Evolutionary conservation across 257 asterid species (phyloP), one percentile per base, ranked within the genome.

Genomic region (Lycium barbarum): DNA sequence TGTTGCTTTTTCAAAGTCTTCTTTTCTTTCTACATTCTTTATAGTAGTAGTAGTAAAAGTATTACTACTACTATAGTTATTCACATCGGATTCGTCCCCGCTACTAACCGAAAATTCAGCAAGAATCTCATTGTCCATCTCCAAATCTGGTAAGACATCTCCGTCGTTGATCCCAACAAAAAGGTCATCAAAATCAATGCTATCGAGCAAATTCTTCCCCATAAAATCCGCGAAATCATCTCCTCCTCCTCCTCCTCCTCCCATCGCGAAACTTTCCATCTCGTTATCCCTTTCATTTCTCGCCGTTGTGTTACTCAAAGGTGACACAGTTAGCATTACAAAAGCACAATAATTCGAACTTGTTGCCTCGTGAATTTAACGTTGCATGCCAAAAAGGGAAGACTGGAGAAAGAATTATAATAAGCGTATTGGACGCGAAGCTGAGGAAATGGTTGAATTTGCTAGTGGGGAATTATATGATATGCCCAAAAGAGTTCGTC

Each of bases 181-280:
- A 0, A 95, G 87, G 63, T 95, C 97, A 61, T 92, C 99, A 62
- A 94, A 95, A 86, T 94, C 97, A 84, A 95, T 93, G 87, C 93
- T 91, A 80, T 93, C 98, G 1, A 95, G 93, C 84, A 95, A 85
- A 84, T 88, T 93, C 61, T 91, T 94, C 8, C 85, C 85, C 3
- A 92, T 61, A 54, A 95, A 93, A 54, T 93, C 97, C 0, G 88
- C 84, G 13, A 95, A 94, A 61, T 88, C 95, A 3, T 80, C 90
- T 35, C 59, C 91, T 57, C 86, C 94, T 35, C 72, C 94, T 35
- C 72, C 72, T 0, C n/a, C 47, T 35, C 74, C 93, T 80, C 87
- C 88, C 8, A 82, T 84, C 1, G 89, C 38, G 55, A 90, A 92
- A 36, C 89, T 81, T 70, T 90, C 98, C 95, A 90, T 89, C 71